phyloP scores from a whole-genome alignment of 2,329 filamentous ascomycete genomes.

The Diaporthe citriasiana region DNA sequence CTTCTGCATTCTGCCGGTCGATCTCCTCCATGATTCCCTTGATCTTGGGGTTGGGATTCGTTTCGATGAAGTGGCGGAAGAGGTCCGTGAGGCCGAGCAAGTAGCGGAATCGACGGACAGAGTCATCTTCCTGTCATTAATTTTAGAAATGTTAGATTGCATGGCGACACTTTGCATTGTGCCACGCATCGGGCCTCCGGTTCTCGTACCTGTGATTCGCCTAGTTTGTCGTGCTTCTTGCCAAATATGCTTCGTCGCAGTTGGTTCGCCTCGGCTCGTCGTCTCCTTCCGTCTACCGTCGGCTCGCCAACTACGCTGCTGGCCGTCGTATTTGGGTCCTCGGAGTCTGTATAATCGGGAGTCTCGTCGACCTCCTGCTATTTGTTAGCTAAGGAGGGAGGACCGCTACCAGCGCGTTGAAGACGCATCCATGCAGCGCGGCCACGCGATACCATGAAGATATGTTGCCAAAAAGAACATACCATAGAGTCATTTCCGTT shows the following conservation, averaged over 20 bases:
- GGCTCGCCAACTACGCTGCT: slow-evolving; percentile 89
- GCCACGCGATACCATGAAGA: not conserved
- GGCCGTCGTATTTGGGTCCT: slow-evolving; percentile 78
- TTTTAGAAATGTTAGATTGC: slow-evolving; percentile 39
- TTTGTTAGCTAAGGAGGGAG: slow-evolving; percentile 1
- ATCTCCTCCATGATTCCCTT: slow-evolving; percentile 95
- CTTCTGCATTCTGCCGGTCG: slow-evolving; percentile 89
- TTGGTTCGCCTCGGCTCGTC: slow-evolving; percentile 88
- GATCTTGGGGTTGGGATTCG: slow-evolving; percentile 94
- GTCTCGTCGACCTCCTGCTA: slow-evolving; percentile 73
- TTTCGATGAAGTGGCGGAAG: slow-evolving; percentile 99
- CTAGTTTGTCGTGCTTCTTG: slow-evolving; percentile 92
- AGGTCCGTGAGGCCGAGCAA: slow-evolving; percentile 94
- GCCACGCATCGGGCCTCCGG: not conserved
- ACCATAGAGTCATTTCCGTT: slow-evolving; percentile 64
- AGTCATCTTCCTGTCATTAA: slow-evolving; percentile 84
- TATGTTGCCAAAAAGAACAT: slow-evolving; percentile 44
- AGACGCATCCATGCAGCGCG: slow-evolving; percentile 3
- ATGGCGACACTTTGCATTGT: not conserved
- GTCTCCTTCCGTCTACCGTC: slow-evolving; percentile 82
- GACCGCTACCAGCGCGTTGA: not conserved
- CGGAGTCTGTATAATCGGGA: slow-evolving; percentile 76
- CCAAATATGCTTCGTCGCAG: slow-evolving; percentile 93
- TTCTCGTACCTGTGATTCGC: slow-evolving; percentile 86
- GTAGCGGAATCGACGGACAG: slow-evolving; percentile 93